phyloP scores from a whole-genome alignment of 192 early-diverging fungal genomes.

The Coemansia sp. region DNA sequence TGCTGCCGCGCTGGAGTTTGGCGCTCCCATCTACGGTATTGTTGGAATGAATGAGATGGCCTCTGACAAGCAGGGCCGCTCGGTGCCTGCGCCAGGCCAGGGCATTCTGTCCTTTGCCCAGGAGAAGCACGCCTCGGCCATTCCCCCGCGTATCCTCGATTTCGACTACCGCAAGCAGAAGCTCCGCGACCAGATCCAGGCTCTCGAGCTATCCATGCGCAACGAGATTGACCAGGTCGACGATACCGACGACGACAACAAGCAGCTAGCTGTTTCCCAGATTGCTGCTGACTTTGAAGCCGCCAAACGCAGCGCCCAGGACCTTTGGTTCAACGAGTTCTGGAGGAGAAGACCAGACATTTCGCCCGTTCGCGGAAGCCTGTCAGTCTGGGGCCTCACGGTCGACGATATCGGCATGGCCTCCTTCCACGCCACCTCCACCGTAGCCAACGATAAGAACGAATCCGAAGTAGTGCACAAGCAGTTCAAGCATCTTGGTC shows the following conservation, averaged over 20 bases:
- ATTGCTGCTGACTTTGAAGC: constrained; percentile 12
- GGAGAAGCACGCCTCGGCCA: constrained; percentile 57
- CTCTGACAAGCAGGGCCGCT: constrained; percentile 92
- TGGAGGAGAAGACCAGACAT: constrained; percentile 74
- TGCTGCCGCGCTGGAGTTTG: constrained; percentile 80
- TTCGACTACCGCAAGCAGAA: constrained; percentile 9
- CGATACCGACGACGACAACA: too few relatives aligned
- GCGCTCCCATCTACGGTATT: constrained; percentile 87
- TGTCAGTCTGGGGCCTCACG: constrained; percentile 86
- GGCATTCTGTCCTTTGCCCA: constrained; percentile 87
- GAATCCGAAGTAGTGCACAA: constrained; percentile 84
- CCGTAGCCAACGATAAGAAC: constrained; percentile 94
- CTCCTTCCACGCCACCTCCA: constrained; percentile 93
- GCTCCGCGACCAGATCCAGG: background rate
- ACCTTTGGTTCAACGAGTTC: constrained; percentile 82
- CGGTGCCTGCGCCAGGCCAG: constrained; percentile 90
- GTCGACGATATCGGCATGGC: constrained; percentile 89
- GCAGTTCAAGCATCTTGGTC: constrained; percentile 83
- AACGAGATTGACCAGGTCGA: too few relatives aligned
- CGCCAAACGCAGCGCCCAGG: constrained; percentile 25
- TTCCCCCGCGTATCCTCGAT: constrained; percentile 7
- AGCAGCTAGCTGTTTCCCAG: background rate
- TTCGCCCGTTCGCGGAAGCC: constrained; percentile 81
- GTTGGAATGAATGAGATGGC: constrained; percentile 84
- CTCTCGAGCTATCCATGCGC: background rate